Evolutionary conservation across 495 filamentous ascomycete species (phyloP).

Genomic region (Tetracladium marchalianum): DNA sequence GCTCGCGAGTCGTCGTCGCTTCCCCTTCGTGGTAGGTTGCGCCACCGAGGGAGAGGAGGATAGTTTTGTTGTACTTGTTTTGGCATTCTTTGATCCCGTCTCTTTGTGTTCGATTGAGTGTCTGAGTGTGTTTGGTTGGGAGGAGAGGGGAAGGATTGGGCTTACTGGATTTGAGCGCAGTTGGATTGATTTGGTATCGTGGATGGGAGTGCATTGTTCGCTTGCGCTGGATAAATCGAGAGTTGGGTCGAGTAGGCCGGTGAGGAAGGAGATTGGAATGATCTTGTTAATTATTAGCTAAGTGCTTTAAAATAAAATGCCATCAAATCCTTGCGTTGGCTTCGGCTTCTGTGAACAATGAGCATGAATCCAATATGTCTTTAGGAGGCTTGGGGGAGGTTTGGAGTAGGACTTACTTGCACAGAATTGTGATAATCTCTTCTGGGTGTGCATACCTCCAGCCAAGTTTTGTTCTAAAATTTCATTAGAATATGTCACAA

Average conservation of each 20-base stretch:
- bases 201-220: constrained; percentile 46
- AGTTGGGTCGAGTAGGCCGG: constrained; percentile 42
- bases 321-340: constrained; percentile 17
- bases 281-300: constrained; percentile 26
- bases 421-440: constrained; percentile 40
- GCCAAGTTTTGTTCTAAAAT: constrained; percentile 40
- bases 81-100: constrained; percentile 42
- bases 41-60: constrained; percentile 57
- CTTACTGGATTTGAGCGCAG: constrained; percentile 55
- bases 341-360: constrained; percentile 17
- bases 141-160: not conserved
- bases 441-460: constrained; percentile 30
- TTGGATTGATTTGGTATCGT: constrained; percentile 42
- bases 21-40: constrained; percentile 24
- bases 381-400: not conserved
- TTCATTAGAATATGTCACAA: constrained; percentile 3
- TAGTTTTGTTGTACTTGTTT: constrained; percentile 43
- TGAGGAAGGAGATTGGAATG: constrained; percentile 53
- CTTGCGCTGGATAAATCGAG: constrained; percentile 53
- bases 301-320: not conserved
- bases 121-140: not conserved
- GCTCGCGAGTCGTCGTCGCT: constrained; percentile 35
- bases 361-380: not conserved
- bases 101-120: constrained; percentile 2
- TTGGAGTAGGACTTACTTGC: constrained; percentile 36